Evolutionary conservation across 192 early-diverging fungal genomes (phyloP).

Genomic region (Gryganskiella cystojenkinii): DNA sequence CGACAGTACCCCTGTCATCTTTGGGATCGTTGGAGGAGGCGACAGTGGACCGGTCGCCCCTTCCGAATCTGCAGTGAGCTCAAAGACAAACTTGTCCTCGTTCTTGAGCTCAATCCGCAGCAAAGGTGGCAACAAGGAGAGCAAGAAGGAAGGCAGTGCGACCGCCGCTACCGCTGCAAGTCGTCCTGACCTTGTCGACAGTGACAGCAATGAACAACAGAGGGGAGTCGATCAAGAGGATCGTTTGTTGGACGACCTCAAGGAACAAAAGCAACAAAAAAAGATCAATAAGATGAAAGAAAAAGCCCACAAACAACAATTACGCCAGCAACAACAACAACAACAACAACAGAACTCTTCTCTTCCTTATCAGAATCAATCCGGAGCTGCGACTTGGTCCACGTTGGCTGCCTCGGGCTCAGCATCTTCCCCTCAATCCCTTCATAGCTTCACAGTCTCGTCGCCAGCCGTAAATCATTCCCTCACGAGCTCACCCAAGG

Average conservation of each 20-base stretch:
- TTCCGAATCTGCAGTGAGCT: conserved; percentile 9
- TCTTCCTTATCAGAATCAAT: conserved; percentile 9
- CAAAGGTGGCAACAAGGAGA: conserved; percentile 9
- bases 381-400: conserved; percentile 10
- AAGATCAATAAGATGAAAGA: conserved; percentile 22
- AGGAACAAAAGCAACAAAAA: conserved; percentile 34
- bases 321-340: conserved; percentile 5
- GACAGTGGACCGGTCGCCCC: not conserved
- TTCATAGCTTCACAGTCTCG: not conserved
- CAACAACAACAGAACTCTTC: not conserved
- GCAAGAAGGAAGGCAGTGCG: not conserved
- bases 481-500: not conserved
- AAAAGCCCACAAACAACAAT: conserved; percentile 10
- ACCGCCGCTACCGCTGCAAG: too few species aligned
- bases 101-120: conserved; percentile 21
- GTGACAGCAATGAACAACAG: not conserved
- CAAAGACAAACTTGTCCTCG: conserved; percentile 28
- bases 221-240: not conserved
- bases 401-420: not conserved
- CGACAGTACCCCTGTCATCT: not conserved
- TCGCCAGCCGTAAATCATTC: not conserved
- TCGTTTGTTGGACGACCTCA: conserved; percentile 9
- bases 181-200: too few species aligned
- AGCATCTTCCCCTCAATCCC: not conserved
- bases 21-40: too few species aligned